Conservation (phyloP, 768 basidiomycete genomes). For the Exidia glandulosa region DNA sequence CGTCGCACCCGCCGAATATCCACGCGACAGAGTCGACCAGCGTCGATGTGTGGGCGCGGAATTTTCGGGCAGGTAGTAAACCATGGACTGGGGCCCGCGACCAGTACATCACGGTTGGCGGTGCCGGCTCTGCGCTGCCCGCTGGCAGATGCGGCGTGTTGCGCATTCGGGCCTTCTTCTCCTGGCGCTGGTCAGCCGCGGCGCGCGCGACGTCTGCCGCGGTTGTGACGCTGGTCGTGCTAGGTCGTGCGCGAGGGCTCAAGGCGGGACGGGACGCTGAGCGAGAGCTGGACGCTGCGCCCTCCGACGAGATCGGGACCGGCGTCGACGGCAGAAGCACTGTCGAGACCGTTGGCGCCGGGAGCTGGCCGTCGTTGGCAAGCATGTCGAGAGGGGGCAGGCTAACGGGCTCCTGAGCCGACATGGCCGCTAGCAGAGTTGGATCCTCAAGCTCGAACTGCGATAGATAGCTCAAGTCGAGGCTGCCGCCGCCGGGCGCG, state of each 20-base stretch:
- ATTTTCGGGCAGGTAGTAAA: slow-evolving; percentile 45
- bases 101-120: slow-evolving; percentile 79
- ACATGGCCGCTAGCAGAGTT: background rate
- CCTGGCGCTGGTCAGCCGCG: background rate
- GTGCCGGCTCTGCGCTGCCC: slow-evolving; percentile 31
- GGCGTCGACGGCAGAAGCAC: background rate
- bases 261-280: no score
- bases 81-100: slow-evolving; percentile 75
- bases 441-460: background rate
- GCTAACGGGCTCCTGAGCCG: background rate
- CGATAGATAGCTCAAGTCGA: background rate
- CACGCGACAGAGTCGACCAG: slow-evolving; percentile 75
- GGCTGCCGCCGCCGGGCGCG: background rate
- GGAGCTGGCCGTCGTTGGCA: background rate
- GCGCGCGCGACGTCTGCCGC: background rate
- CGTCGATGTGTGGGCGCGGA: slow-evolving; percentile 78
- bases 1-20: slow-evolving; percentile 86
- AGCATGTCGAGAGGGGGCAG: background rate
- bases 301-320: no score
- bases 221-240: no score
- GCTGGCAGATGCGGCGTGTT: slow-evolving; percentile 11
- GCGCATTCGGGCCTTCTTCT: slow-evolving; percentile 1
- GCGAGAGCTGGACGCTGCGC: no score
- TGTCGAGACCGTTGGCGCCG: background rate
- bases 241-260: no score